Base-by-base conservation (phyloP, 2,329 filamentous ascomycete species). In the Hymenotorrendiella dingleyae region DNA sequence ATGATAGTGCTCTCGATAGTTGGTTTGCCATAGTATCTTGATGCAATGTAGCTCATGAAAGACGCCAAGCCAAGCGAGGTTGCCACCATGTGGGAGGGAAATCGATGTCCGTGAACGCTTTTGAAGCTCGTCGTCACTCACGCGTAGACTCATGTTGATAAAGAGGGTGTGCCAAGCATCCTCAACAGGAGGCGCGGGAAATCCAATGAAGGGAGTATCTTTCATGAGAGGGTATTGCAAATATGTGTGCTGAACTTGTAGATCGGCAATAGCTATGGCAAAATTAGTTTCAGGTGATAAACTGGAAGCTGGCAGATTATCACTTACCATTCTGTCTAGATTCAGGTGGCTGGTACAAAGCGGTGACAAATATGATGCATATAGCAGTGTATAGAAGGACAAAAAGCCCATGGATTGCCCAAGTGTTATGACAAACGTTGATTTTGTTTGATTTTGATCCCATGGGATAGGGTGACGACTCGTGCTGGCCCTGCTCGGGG, bases 21-120 rank as follows among this genome's bases (percentile, higher is more conserved):
- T n/a, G 19, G 19, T 22, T 11, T 36, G 33, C 8, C 33, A 21
- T 6, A 36, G 11, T 14, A 22, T 36, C 16, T 36, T 36, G 19
- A 36, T n/a, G 11, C 33, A 36, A 36, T 36, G 33, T 20, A 36
- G 16, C 17, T 36, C 33, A 36, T 36, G 33, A 23, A 22, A 36
- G 19, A 36, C 23, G 12, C 33, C 33, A 21, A 36, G 33, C 33
- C 23, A 21, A 6, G 33, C 33, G 10, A 21, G 19, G 23, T 36
- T 22, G n/a, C 33, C 33, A 4, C 33, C 33, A 22, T 17, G 19
- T 11, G 33, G 19, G 11, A 36, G n/a, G 12, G 33, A 17, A 11
- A 36, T n/a, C 16, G 33, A 36, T 22, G 11, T 36, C 3, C 19
- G 19, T 6, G 12, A 11, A 21, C 12, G 23, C n/a, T 12, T 12